Conservation (phyloP, 1,139 yeast genomes). For the Scheffersomyces illinoinensis region DNA sequence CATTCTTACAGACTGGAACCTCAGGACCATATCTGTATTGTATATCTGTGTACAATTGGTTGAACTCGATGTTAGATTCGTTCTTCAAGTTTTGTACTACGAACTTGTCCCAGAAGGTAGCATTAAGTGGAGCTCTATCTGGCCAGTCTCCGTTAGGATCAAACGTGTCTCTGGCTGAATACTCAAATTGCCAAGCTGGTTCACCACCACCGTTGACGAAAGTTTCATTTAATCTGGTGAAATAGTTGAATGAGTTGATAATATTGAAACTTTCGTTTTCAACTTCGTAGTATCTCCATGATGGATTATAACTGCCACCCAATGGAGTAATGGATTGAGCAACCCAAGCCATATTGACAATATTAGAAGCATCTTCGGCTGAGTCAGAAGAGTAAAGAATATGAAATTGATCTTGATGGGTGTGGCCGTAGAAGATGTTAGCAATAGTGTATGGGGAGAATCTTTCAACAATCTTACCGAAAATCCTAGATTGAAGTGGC, state of each 20-base stretch:
- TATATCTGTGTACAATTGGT: slow-evolving; percentile 47
- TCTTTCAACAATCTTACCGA: slow-evolving; percentile 60
- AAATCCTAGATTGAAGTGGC: slow-evolving; percentile 61
- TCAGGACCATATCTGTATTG: slow-evolving; percentile 57
- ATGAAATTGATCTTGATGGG: slow-evolving; percentile 69
- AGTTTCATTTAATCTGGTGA: slow-evolving; percentile 53
- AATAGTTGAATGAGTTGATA: slow-evolving; percentile 60
- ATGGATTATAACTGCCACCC: slow-evolving; percentile 54
- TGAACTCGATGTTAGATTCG: slow-evolving; percentile 36
- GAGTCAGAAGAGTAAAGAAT: slow-evolving; percentile 49
- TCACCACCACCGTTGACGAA: slow-evolving; percentile 48
- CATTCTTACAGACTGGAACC: slow-evolving; percentile 44
- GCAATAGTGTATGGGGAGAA: slow-evolving; percentile 72
- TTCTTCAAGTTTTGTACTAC: slow-evolving; percentile 35
- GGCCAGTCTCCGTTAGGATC: slow-evolving; percentile 53
- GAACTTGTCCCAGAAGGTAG: slow-evolving; percentile 55
- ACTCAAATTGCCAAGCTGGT: slow-evolving; percentile 57
- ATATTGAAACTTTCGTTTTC: slow-evolving; percentile 63
- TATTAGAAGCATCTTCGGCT: slow-evolving; percentile 40
- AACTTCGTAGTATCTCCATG: slow-evolving; percentile 73
- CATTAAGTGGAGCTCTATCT: slow-evolving; percentile 51
- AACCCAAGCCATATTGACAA: slow-evolving; percentile 62
- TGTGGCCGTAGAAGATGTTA: slow-evolving; percentile 69
- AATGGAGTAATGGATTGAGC: slow-evolving; percentile 68
- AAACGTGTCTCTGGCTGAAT: slow-evolving; percentile 53